phyloP scores from a whole-genome alignment of 2,329 filamentous ascomycete genomes.

The Pseudocercospora musae region DNA sequence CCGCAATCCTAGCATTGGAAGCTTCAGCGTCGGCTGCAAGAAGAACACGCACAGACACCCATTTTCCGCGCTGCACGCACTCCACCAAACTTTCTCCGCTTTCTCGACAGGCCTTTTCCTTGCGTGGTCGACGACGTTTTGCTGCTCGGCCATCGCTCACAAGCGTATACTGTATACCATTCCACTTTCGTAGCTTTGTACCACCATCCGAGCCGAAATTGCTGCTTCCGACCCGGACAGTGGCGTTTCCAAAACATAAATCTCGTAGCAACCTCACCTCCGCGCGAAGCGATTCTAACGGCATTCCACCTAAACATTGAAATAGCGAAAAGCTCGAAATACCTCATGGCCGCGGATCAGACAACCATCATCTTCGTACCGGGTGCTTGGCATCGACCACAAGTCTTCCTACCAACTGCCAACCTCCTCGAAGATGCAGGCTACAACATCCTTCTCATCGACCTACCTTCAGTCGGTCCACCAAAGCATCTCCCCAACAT shows the following conservation, averaged over 20 bases:
- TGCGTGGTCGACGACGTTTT: background rate
- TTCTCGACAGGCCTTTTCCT: background rate
- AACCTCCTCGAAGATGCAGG: constrained; percentile 4
- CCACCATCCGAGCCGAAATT: constrained; percentile 3
- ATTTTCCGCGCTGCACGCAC: background rate
- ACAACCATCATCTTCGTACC: constrained; percentile 14
- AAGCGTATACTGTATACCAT: background rate
- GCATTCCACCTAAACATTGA: background rate
- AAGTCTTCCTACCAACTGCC: background rate
- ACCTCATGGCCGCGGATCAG: background rate
- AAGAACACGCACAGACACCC: background rate
- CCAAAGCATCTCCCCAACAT: constrained; percentile 4
- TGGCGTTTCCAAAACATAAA: background rate
- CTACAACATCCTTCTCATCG: constrained; percentile 8
- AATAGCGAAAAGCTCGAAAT: background rate
- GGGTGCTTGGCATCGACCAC: constrained; percentile 15
- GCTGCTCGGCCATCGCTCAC: background rate
- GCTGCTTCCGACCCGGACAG: background rate
- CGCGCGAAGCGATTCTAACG: background rate
- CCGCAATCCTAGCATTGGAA: background rate
- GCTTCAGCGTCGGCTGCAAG: background rate
- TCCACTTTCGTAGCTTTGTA: background rate
- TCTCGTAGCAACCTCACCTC: background rate
- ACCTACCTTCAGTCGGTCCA: constrained; percentile 6
- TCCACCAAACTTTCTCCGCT: constrained; percentile 10